phyloP scores from a whole-genome alignment of 331 rosid genomes.

The Telfairia occidentalis region DNA sequence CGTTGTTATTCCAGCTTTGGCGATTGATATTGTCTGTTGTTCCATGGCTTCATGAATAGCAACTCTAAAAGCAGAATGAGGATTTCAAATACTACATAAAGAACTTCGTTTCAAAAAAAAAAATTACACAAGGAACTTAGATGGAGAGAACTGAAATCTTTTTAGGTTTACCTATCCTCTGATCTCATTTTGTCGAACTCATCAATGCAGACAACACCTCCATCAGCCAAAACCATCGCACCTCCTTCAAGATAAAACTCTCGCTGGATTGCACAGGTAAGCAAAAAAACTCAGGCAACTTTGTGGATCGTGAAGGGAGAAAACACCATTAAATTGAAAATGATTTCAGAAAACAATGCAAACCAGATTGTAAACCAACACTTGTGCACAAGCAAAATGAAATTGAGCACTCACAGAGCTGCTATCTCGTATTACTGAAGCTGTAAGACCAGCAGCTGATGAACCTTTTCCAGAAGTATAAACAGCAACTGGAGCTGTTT shows the following conservation, averaged over 20 bases:
- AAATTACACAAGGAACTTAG: background rate
- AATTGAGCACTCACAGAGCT: conserved; percentile 58
- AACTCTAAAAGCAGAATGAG: conserved; percentile 49
- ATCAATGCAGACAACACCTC: conserved; percentile 96
- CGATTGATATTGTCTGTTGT: conserved; percentile 93
- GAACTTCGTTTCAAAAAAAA: too few species aligned
- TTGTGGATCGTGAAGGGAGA: conserved; percentile 7
- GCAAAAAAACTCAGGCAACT: conserved; percentile 17
- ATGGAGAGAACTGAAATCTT: conserved; percentile 11
- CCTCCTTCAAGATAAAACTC: conserved; percentile 99
- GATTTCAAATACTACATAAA: background rate
- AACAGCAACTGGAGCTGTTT: conserved; percentile 96
- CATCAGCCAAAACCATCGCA: conserved; percentile 99
- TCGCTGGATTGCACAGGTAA: conserved; percentile 40
- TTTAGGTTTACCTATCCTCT: conserved; percentile 68
- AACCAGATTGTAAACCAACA: conserved; percentile 6
- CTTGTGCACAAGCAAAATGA: conserved; percentile 12
- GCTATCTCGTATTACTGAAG: conserved; percentile 82
- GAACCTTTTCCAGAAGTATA: conserved; percentile 99
- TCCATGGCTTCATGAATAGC: conserved; percentile 99
- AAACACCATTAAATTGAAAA: background rate
- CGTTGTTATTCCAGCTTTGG: conserved; percentile 98
- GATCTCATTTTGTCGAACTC: conserved; percentile 99
- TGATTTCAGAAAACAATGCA: background rate
- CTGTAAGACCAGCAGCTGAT: conserved; percentile 97